Base-by-base conservation (phyloP, 306 rosid genomes). In the Oxytropis ochrocephala region DNA sequence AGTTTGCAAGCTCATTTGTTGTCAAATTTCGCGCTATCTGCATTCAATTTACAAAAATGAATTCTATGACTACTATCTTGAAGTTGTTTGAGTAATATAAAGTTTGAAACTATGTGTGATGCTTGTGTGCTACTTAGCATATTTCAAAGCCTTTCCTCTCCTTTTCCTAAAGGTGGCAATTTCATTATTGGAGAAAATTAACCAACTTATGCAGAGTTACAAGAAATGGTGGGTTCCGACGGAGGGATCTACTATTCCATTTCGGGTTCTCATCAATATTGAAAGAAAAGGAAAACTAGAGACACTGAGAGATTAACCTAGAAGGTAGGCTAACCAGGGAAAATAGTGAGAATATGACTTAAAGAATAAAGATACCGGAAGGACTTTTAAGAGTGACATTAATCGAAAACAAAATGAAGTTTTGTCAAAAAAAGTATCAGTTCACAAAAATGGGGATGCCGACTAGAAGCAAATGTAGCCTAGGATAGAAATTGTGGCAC, bases 1-100 rank as follows among this genome's bases (percentile, higher is more conserved):
- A 85, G 62, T 93, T 93, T 36, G 91, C 94, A 41, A 81, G 7
- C 78, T 93, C 98, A 27, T 90, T 90, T 12, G 97, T 90, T 18
- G 98, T 93, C 83, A 93, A 78, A 81, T 93, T 93, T 65, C 88
- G 94, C 71, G 97, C 94, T 68, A 93, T 84, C 98, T 90, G 89
- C 78, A 67, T 69, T 11, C n/a, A 32, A 52, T 53, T 75, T 19
- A 67, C 11, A 43, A 52, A 67, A 42, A 79, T 54, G 71, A 80
- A 64, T 4, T 48, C 46, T 17, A 30, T 51, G 62, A 52, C 44
- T 63, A 57, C 64, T 32, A 60, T 49, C 61, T 67, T 50, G 17
- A 12, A 39, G 55, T 54, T 50, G 61, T 27, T 44, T 32, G 42
- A 66, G 59, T 58, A 72, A 64, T 21, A 35, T 33, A 69, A 57